Evolutionary conservation across 179 eudicot species (phyloP), one percentile per base, ranked within the genome.

Genomic region (Carnegiea gigantea): DNA sequence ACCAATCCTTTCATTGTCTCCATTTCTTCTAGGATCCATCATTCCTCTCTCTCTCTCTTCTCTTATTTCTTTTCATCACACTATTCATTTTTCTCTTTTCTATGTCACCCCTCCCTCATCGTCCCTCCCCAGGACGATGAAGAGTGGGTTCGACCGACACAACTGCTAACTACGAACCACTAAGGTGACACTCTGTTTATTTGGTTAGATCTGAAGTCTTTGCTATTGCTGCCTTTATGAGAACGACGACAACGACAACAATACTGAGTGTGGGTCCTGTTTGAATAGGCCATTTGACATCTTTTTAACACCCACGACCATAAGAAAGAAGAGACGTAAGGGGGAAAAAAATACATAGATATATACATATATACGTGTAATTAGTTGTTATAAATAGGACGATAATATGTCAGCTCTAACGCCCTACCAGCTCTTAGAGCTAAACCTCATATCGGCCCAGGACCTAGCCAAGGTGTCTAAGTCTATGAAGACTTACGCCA

Each of bases 361-460:
- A 28, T 14, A 67, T 12, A 67, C 10, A 36, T 7, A 23, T 3
- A 60, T 7, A 23, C 5, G 44, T 24, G 59, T 20, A 59, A 26
- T 53, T 1, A 54, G 18, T 26, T 9, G n/a, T 67, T 28, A 36
- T 18, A 70, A 70, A 6, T 70, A 70, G n/a, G 15, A 26, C 15
- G 48, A 70, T 21, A 43, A 28, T 6, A 82, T 80, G 86, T 24
- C 84, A 4, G 75, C 17, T 17, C 1, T 84, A 33, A 77, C 84
- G 46, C 85, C 87, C 2, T 78, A 84, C 57, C 88, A 90, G 67
- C 87, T 90, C 36, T 76, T 90, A 26, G 92, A 90, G 20, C 84
- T 90, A 64, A 88, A 82, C 73, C 68, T 90, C 3, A 87, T 90
- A 53, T 90, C 92, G 0, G 92, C 89, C 53, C 92, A 90, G 78